Evolutionary conservation across 148 eudicot genomes (phyloP).

Genomic region (Amaranthus palmeri): DNA sequence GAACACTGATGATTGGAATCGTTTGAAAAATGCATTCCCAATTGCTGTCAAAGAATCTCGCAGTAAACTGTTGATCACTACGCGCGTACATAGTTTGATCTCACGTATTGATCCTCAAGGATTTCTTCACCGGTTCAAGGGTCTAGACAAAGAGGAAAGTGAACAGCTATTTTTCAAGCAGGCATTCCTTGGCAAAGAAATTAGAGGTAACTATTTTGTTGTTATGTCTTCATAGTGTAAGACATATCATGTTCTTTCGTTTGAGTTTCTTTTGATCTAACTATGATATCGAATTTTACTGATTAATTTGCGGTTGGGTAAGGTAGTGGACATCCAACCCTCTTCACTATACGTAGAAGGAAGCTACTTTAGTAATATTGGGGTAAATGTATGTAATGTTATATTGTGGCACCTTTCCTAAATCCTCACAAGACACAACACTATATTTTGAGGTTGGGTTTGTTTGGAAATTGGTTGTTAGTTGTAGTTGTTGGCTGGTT

Average conservation of each 20-base stretch:
- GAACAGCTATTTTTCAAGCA: not conserved
- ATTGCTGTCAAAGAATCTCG: not conserved
- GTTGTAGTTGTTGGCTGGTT: no score
- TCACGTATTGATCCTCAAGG: not conserved
- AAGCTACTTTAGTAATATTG: no score
- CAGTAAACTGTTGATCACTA: slow-evolving; percentile 4
- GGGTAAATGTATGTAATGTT: no score
- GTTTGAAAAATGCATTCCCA: not conserved
- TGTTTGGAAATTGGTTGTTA: no score
- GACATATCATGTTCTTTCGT: not conserved
- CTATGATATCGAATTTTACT: no score
- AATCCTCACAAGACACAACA: no score
- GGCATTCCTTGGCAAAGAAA: not conserved
- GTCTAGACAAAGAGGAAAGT: not conserved
- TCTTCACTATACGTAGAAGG: no score
- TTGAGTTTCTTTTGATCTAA: not conserved
- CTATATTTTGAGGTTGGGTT: no score
- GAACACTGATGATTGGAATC: not conserved
- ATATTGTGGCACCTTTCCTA: no score
- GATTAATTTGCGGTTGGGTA: no score
- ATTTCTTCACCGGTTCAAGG: not conserved
- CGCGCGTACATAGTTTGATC: not conserved
- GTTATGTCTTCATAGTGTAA: not conserved
- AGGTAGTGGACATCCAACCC: no score
- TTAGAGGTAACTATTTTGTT: not conserved